Evolutionary conservation across 208 protist species (phyloP), one percentile per base, ranked within the genome.

Genomic region (Endotrypanum monterogeii): DNA sequence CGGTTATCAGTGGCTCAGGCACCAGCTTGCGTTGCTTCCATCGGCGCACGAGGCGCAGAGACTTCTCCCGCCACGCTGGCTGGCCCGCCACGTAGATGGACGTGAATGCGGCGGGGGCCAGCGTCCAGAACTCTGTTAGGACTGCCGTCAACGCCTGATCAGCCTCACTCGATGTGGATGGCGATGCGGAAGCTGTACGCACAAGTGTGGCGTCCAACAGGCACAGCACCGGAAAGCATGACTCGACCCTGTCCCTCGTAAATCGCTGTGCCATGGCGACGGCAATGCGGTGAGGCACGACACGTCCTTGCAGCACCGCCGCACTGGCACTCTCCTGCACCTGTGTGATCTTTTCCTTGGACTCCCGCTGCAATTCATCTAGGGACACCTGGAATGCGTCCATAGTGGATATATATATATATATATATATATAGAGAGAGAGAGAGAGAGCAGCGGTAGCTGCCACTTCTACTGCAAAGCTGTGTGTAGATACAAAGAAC

Each of bases 241-340:
- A 58, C 32, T 54, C 66, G 18, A 94, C 80, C 28, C 87, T 71
- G 57, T 83, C 83, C 7, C 37, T 65, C 1, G 85, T 89, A 55
- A 96, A 88, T 50, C 88, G 88, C 73, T 91, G 85, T 39, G 84
- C 89, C 32, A 96, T 68, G 25, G 83, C 82, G 30, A 93, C 66
- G 35, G 92, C 89, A 50, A 92, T 74, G 46, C 83, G 83, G 8
- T 79, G 63, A 8, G 92, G 83, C 44, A 81, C 56, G 23, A 89
- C 83, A 50, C 70, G 61, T 28, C 62, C 79, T 5, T 71, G 23
- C 65, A 78, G 54, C 56, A 93, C 76, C 0, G 79, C 85, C 25
- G 67, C 56, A 30, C 71, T 67, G 14, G 84, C 57, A 8, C 73
- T 61, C 9, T 85, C 71, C 30, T 83, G 78, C 52, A 61, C 79